Percentiles rank a stretch among this genome's conserved stretches.
Evolutionary conservation across 73 alveolate genomes (phyloP).

Genomic region (Paramecium primaurelia): DNA sequence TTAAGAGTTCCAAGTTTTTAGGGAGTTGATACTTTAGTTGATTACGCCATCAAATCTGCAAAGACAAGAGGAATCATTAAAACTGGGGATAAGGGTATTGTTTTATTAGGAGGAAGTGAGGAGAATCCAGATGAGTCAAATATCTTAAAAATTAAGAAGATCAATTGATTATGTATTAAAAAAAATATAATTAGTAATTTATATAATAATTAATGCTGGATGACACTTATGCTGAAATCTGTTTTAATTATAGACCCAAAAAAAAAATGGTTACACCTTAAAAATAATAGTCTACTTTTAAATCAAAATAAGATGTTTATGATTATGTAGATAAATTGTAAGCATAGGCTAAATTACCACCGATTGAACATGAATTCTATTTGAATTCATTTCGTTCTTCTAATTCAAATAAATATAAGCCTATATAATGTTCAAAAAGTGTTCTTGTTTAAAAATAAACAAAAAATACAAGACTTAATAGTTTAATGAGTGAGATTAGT

Average conservation of each 20-base stretch:
- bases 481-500: neutral
- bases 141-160: constrained; percentile 68
- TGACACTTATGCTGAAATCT: constrained; percentile 5
- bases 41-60: constrained; percentile 75
- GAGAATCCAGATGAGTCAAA: constrained; percentile 86
- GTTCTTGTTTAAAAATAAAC: neutral
- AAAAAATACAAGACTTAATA: neutral
- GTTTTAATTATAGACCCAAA: neutral
- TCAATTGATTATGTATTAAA: constrained; percentile 28
- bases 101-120: constrained; percentile 85
- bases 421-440: neutral
- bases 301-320: neutral
- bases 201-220: neutral
- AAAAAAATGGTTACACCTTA: neutral
- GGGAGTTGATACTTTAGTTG: constrained; percentile 70
- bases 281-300: neutral
- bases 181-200: neutral
- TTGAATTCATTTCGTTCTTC: neutral
- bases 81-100: constrained; percentile 84
- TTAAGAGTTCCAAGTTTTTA: constrained; percentile 73
- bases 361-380: neutral
- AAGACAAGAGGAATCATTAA: constrained; percentile 79
- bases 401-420: neutral
- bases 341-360: constrained; percentile 4
- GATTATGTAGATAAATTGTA: neutral